Evolutionary conservation across 139 green algal genomes (phyloP).

Genomic region (Chlorella sp.): DNA sequence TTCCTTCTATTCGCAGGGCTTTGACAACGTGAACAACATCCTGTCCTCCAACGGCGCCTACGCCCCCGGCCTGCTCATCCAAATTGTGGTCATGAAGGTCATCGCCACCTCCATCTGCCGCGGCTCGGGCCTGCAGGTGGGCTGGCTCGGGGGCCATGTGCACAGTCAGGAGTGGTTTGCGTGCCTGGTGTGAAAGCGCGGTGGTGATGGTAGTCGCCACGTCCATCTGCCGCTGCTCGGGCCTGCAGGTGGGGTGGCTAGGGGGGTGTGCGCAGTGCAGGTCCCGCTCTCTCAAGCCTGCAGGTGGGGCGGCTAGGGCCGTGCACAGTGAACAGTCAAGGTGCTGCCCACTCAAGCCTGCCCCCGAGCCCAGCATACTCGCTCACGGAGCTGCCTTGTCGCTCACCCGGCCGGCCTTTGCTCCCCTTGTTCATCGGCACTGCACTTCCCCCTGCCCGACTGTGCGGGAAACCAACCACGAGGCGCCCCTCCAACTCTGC

Average conservation of each 20-base stretch:
- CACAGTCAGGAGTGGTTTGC: no score
- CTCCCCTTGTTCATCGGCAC: background rate
- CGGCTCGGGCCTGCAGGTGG: slow-evolving; percentile 52
- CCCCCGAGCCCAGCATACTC: background rate
- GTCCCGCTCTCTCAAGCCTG: no score
- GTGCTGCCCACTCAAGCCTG: background rate
- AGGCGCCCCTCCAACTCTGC: no score
- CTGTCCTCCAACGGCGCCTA: slow-evolving; percentile 50
- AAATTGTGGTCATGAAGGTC: slow-evolving; percentile 89
- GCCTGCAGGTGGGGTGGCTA: background rate
- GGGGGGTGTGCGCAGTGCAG: no score
- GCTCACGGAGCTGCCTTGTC: background rate
- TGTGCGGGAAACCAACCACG: background rate
- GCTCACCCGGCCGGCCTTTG: background rate
- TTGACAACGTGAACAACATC: slow-evolving; percentile 82
- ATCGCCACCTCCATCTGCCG: slow-evolving; percentile 82
- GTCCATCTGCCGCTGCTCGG: background rate
- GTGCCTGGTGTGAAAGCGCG: no score
- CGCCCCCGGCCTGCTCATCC: slow-evolving; percentile 67
- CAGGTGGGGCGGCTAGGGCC: no score
- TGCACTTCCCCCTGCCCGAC: no score
- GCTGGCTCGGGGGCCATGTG: background rate
- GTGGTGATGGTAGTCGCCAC: no score
- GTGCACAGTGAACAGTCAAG: no score
- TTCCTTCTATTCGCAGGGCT: slow-evolving; percentile 47